These are phyloP conservation scores for Aspergillus sclerotiicarbonarius DNA, from an alignment of 495 filamentous ascomycete genomes.

Conservation along the genomic window DNA sequence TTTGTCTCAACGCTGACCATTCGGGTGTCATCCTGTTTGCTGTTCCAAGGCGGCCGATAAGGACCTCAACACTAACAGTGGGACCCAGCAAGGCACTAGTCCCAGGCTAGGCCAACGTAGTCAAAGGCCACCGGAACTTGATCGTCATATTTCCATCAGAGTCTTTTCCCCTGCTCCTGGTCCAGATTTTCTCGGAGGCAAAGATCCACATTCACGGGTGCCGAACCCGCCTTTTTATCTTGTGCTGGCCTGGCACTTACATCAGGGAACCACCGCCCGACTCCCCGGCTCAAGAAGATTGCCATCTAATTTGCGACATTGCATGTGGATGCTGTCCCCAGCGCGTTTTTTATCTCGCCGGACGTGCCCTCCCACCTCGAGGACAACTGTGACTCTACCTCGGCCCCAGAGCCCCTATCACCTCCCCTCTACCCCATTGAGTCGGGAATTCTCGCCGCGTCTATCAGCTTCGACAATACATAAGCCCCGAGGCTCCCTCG, in stretches of 20 bases:
- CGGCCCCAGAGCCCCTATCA: constrained; percentile 17
- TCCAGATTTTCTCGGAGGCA: constrained; percentile 9
- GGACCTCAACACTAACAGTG: not conserved
- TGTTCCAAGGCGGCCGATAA: not conserved
- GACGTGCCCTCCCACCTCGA: constrained; percentile 11
- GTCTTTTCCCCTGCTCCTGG: constrained; percentile 3
- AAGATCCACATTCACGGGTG: constrained; percentile 24
- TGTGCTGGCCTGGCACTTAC: constrained; percentile 13
- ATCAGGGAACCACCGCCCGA: constrained; percentile 14
- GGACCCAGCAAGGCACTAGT: not conserved
- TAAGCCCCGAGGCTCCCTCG: constrained; percentile 10
- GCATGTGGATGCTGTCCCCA: constrained; percentile 22
- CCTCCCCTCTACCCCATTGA: constrained; percentile 13
- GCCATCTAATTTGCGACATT: constrained; percentile 5
- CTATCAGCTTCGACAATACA: not conserved
- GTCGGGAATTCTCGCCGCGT: constrained; percentile 1
- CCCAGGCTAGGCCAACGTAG: not conserved
- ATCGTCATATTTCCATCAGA: constrained; percentile 7
- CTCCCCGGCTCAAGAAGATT: not conserved
- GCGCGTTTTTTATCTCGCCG: constrained; percentile 17
- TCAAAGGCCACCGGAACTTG: constrained; percentile 5
- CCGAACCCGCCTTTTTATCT: constrained; percentile 14
- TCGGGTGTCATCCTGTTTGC: not conserved
- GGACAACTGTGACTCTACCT: constrained; percentile 19
- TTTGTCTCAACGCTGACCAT: not conserved